Percentiles rank a stretch among this genome's conserved stretches.
phyloP scores from a whole-genome alignment of 176 grass and related monocot species.

The Eleusine coracana region DNA sequence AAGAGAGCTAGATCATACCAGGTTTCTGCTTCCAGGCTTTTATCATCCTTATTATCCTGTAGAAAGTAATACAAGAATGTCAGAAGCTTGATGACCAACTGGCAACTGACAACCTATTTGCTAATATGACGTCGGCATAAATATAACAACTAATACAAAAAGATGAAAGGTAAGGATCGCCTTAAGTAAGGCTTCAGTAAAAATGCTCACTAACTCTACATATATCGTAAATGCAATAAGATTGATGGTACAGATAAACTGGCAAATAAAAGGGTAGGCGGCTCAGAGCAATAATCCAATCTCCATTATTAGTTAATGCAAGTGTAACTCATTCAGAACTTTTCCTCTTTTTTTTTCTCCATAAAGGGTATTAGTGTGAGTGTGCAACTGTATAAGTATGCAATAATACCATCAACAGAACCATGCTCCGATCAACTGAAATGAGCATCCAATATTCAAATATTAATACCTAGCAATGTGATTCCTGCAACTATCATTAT shows the following conservation, averaged over 20 bases:
- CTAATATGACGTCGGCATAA: slow-evolving; percentile 2
- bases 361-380: neutral
- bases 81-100: slow-evolving; percentile 13
- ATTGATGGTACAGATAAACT: slow-evolving; percentile 16
- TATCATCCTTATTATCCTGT: slow-evolving; percentile 70
- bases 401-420: neutral
- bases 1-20: slow-evolving; percentile 95
- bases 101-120: neutral
- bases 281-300: slow-evolving; percentile 9
- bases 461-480: slow-evolving; percentile 23
- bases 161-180: neutral
- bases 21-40: slow-evolving; percentile 75
- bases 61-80: slow-evolving; percentile 32
- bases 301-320: slow-evolving; percentile 14
- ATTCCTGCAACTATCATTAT: neutral
- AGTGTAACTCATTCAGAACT: neutral
- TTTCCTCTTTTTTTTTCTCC: neutral
- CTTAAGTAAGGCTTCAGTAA: slow-evolving; percentile 4
- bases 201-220: neutral
- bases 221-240: slow-evolving; percentile 14
- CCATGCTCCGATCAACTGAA: slow-evolving; percentile 21
- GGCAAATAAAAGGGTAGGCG: slow-evolving; percentile 3
- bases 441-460: neutral
- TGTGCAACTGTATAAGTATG: neutral
- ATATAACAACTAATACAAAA: slow-evolving; percentile 8